Percentiles rank a stretch among this genome's conserved stretches.
Conservation (phyloP, 441 rosid species). For the Erodium moschatum region DNA sequence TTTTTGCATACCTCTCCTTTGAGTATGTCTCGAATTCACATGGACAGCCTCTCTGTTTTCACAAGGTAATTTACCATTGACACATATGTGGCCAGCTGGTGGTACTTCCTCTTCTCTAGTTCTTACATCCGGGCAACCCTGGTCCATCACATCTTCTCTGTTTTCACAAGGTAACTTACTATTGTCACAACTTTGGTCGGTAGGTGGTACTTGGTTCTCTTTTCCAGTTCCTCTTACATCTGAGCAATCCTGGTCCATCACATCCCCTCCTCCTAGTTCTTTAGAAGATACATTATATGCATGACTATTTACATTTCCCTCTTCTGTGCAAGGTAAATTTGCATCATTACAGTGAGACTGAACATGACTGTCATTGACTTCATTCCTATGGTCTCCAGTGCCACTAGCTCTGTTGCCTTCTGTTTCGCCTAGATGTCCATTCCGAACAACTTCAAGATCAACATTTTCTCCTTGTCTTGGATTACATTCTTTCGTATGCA, state of each 20-base stretch:
- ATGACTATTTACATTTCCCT: conserved; percentile 8
- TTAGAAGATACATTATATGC: conserved; percentile 2
- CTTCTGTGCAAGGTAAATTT: conserved; percentile 18
- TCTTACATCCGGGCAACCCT: too few species aligned
- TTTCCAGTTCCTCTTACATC: conserved; percentile 20
- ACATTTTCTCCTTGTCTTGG: conserved; percentile 20
- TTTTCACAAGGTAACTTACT: conserved; percentile 13
- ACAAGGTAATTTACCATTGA: neutral
- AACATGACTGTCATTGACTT: conserved; percentile 12
- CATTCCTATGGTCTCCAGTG: conserved; percentile 5
- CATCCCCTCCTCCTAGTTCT: conserved; percentile 21
- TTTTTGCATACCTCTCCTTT: too few species aligned
- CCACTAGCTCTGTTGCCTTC: conserved; percentile 13
- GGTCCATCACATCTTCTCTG: neutral
- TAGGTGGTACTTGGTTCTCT: conserved; percentile 12
- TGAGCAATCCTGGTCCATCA: conserved; percentile 4
- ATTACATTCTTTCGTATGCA: conserved; percentile 17
- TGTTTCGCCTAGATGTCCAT: conserved; percentile 15
- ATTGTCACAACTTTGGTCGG: conserved; percentile 5
- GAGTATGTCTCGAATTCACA: neutral
- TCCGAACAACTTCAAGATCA: conserved; percentile 11
- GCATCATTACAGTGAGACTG: conserved; percentile 16
- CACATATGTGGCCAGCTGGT: too few species aligned
- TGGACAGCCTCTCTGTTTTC: too few species aligned
- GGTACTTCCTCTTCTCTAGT: too few species aligned